A percentile compares a stretch with the other conserved stretches of the same genome.
These are phyloP conservation scores for Eremochloa ophiuroides DNA, from an alignment of 176 grass and related monocot genomes.

Conservation along the genomic window DNA sequence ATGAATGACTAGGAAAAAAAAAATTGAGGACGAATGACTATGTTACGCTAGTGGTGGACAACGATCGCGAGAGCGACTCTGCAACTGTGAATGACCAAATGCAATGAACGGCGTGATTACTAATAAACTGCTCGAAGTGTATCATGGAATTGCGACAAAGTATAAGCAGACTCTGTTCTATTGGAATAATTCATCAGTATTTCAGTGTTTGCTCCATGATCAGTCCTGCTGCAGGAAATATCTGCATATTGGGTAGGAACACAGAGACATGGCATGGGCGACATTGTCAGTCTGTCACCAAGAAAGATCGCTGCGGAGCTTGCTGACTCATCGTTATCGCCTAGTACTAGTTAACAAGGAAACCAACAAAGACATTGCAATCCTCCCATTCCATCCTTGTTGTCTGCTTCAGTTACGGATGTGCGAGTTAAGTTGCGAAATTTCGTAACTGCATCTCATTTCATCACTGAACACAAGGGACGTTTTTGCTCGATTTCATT, in stretches of 20 bases:
- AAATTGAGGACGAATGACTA: not conserved
- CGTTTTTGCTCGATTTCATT: not conserved
- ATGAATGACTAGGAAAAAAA: too few relatives aligned
- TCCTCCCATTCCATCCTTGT: not conserved
- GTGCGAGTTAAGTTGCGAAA: not conserved
- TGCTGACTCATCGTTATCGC: not conserved
- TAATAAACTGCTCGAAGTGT: not conserved
- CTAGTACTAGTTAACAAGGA: too few relatives aligned
- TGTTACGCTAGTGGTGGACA: not conserved
- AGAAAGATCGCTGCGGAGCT: not conserved
- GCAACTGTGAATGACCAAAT: not conserved
- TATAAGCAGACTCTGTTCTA: not conserved
- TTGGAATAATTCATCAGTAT: not conserved
- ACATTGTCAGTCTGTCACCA: not conserved
- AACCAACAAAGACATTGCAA: not conserved
- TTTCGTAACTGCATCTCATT: not conserved
- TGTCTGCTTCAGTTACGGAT: not conserved
- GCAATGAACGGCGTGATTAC: not conserved
- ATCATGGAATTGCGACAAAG: not conserved
- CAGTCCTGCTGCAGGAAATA: not conserved
- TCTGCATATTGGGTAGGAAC: not conserved
- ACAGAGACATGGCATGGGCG: not conserved
- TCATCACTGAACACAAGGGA: not conserved
- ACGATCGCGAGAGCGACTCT: conserved; percentile 1
- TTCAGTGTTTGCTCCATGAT: not conserved